Percentiles rank a stretch among this genome's conserved stretches.
Evolutionary conservation across 176 grass and related monocot species (phyloP).

Genomic region (Saccharum spontaneum): DNA sequence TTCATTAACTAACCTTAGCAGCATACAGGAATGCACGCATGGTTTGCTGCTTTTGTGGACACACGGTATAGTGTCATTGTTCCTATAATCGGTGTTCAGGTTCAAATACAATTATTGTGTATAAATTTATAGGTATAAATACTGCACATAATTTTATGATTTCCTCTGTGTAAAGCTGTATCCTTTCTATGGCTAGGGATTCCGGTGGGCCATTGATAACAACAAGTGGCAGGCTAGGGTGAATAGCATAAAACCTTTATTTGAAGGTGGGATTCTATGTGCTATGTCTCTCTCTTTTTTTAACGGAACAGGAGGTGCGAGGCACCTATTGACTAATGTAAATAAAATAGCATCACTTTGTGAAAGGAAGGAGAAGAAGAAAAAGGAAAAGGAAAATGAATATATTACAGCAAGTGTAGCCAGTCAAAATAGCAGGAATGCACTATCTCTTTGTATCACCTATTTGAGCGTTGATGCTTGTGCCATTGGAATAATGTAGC

Average conservation of each 20-base stretch:
- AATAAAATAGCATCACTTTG: background rate
- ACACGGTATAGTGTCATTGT: slow-evolving; percentile 65
- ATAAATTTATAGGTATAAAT: background rate
- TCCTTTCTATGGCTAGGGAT: slow-evolving; percentile 53
- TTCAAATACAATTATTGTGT: slow-evolving; percentile 12
- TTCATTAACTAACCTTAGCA: slow-evolving; percentile 26
- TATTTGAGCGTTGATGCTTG: background rate
- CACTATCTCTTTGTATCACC: background rate
- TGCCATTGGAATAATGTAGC: background rate
- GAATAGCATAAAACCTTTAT: slow-evolving; percentile 79
- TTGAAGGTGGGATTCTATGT: slow-evolving; percentile 66
- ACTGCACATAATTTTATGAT: background rate
- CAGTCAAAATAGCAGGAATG: background rate
- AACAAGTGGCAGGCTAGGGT: slow-evolving; percentile 81
- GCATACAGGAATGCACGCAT: slow-evolving; percentile 89
- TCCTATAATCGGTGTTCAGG: slow-evolving; percentile 96
- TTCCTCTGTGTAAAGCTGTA: slow-evolving; percentile 13
- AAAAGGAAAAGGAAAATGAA: background rate
- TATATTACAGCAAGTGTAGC: background rate
- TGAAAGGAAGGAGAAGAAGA: background rate
- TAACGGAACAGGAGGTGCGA: background rate
- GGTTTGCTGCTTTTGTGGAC: slow-evolving; percentile 85
- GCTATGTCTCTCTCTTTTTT: background rate
- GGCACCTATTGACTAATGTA: background rate
- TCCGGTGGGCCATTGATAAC: slow-evolving; percentile 90